A percentile compares a stretch with the other conserved stretches of the same genome.
Conservation (phyloP, 768 basidiomycete species). For the Lactarius trivialis region DNA sequence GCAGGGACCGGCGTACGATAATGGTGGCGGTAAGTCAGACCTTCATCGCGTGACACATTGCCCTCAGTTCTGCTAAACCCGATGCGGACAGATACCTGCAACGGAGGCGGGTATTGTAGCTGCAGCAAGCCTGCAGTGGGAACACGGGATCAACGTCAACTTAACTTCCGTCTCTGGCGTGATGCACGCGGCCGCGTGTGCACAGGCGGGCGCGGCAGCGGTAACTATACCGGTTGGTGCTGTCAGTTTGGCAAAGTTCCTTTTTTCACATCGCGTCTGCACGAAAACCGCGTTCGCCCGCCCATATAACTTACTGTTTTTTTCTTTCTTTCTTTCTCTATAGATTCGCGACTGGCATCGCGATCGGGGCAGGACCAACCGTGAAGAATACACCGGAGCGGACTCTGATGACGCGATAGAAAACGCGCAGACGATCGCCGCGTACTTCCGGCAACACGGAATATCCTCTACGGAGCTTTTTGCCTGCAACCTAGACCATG, state of each 20-base stretch:
- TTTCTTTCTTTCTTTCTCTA: no score
- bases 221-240: slow-evolving; percentile 45
- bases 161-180: slow-evolving; percentile 47
- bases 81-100: slow-evolving; percentile 44
- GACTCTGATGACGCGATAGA: background rate
- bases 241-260: slow-evolving; percentile 33
- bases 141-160: slow-evolving; percentile 42
- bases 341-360: slow-evolving; percentile 17
- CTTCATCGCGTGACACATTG: background rate
- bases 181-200: slow-evolving; percentile 50
- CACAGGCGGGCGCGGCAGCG: slow-evolving; percentile 42
- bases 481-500: slow-evolving; percentile 6
- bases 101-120: slow-evolving; percentile 49
- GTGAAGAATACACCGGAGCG: background rate
- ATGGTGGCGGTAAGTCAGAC: slow-evolving; percentile 43
- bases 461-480: slow-evolving; percentile 7
- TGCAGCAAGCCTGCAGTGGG: slow-evolving; percentile 34
- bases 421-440: slow-evolving; percentile 19
- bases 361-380: background rate
- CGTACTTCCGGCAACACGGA: slow-evolving; percentile 18
- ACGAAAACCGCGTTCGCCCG: background rate
- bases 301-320: background rate
- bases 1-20: slow-evolving; percentile 36
- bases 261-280: background rate
- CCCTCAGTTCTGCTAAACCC: background rate